Base-by-base conservation (phyloP, 2,329 filamentous ascomycete species). In the Claviceps sorghi region DNA sequence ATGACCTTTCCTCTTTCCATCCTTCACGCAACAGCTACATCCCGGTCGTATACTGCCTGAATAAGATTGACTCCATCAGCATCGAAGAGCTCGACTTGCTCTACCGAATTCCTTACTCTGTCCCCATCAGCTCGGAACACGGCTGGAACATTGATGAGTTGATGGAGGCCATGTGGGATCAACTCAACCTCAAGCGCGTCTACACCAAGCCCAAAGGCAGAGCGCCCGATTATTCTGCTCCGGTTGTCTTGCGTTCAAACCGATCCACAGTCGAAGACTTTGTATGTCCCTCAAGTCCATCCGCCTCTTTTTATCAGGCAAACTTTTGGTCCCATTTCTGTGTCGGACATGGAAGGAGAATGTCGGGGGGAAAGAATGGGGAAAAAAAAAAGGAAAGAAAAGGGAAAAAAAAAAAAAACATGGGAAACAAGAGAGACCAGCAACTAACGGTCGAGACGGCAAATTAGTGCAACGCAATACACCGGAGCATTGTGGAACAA, bases 181-280 rank as follows among this genome's bases (percentile, higher is more conserved):
- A 95, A 70, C 79, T 98, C 61, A 88, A 86, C 63, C 77, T 98
- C 55, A 83, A 88, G 61, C 81, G 93, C 61, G 86, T 98, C 46
- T 98, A 98, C 73, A 98, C 93, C 53, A 98, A 98, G 73, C 93
- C 93, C 55, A 97, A 98, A 75, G 93, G 93, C 57, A 88, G 84
- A 67, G 77, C 88, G 69, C 93, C 93, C 17, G 93, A 98, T 69
- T 98, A 98, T 71, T 82, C 83, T 54, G 75, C 86, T 50, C 93
- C 93, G 49, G 93, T 98, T 40, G 93, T 98, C 61, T 75, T 98
- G 59, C 83, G 87, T 62, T 79, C 85, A 58, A 82, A 77, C 50
- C 84, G 83, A 59, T 94, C 86, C 68, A 97, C 90, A 2, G 83
- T 98, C 45, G 93, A 98, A 71, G 93, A 97, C 66, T 98, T 98